These are phyloP conservation scores for Saturnispora hagleri DNA, from an alignment of 805 yeast species.

Conservation along the genomic window DNA sequence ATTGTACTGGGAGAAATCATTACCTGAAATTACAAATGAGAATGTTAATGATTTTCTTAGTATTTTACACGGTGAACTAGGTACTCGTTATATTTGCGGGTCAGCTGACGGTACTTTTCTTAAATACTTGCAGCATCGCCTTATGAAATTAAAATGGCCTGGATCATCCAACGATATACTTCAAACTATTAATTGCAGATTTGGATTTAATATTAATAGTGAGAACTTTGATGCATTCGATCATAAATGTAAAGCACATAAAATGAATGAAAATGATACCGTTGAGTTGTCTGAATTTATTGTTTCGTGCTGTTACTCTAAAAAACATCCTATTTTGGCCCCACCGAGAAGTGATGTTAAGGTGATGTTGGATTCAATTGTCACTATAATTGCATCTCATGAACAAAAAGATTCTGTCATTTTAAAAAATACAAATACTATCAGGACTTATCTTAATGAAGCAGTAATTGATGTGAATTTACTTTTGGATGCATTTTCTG, in stretches of 20 bases:
- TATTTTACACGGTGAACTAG: conserved; percentile 65
- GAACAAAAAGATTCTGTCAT: conserved; percentile 34
- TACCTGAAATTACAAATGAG: conserved; percentile 16
- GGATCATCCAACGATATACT: conserved; percentile 60
- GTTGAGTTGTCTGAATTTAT: conserved; percentile 34
- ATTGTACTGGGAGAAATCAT: conserved; percentile 28
- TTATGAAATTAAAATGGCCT: conserved; percentile 33
- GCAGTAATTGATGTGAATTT: conserved; percentile 35
- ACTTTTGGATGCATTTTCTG: conserved; percentile 44
- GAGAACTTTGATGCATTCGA: conserved; percentile 57
- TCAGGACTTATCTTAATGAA: conserved; percentile 40
- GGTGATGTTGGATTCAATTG: conserved; percentile 57
- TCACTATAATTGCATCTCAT: conserved; percentile 65
- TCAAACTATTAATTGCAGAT: conserved; percentile 72
- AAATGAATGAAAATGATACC: conserved; percentile 33
- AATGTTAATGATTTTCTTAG: conserved; percentile 39
- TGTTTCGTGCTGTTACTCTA: conserved; percentile 44
- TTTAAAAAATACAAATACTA: conserved; percentile 34
- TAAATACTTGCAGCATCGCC: conserved; percentile 44
- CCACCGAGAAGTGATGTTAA: conserved; percentile 66
- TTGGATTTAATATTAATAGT: conserved; percentile 53
- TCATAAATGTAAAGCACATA: conserved; percentile 42
- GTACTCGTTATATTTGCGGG: conserved; percentile 61
- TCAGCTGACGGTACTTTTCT: conserved; percentile 54
- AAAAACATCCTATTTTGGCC: conserved; percentile 49